Conservation (phyloP, 2,329 filamentous ascomycete genomes). For the Exophiala sp. region DNA sequence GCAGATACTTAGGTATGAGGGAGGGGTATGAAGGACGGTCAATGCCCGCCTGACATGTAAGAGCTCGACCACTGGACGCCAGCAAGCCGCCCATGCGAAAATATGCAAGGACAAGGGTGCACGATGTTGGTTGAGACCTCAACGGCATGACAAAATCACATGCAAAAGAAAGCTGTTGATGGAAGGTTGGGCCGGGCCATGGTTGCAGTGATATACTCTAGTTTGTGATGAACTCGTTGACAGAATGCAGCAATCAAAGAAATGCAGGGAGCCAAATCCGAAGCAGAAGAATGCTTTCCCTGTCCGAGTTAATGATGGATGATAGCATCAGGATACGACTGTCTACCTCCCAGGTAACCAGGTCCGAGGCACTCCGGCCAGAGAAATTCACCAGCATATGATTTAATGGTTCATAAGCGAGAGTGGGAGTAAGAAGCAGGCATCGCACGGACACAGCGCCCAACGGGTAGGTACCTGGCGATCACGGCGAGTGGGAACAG, state of each 20-base stretch:
- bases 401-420: conserved; percentile 1
- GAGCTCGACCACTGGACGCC: too few relatives aligned
- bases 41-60: too few relatives aligned
- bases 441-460: background rate
- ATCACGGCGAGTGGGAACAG: conserved; percentile 13
- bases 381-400: too few relatives aligned
- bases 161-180: conserved; percentile 13
- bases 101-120: background rate
- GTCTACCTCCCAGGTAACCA: too few relatives aligned
- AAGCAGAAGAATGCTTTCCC: background rate
- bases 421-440: conserved; percentile 2
- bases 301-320: too few relatives aligned
- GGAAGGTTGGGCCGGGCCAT: background rate
- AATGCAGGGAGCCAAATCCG: background rate
- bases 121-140: background rate
- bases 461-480: too few relatives aligned
- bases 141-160: conserved; percentile 10
- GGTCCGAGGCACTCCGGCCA: too few relatives aligned
- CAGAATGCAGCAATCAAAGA: background rate
- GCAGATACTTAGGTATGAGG: too few relatives aligned
- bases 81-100: background rate
- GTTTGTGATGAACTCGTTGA: background rate
- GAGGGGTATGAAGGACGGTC: too few relatives aligned
- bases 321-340: too few relatives aligned
- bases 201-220: background rate